Percentiles rank a stretch among this genome's conserved stretches.
These are phyloP conservation scores for Lecanicillium sp. DNA, from an alignment of 2,329 filamentous ascomycete genomes.

Conservation along the genomic window DNA sequence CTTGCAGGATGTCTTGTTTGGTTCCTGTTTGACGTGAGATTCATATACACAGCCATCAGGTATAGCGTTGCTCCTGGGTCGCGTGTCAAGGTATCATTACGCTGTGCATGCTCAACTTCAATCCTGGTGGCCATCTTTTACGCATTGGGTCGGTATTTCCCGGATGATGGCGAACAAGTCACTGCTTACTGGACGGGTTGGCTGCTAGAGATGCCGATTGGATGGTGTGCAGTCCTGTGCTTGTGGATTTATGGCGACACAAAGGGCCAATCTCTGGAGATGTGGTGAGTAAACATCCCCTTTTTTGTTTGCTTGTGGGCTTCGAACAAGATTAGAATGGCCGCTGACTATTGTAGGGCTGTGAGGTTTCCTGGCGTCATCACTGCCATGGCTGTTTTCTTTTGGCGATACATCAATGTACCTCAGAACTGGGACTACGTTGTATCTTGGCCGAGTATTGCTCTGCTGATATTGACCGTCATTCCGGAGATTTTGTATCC, in stretches of 20 bases:
- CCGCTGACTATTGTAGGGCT: background rate
- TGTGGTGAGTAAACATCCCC: constrained; percentile 4
- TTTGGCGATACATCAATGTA: constrained; percentile 7
- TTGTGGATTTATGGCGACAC: constrained; percentile 1
- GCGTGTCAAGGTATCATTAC: background rate
- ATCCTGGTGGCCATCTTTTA: background rate
- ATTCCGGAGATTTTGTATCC: constrained; percentile 5
- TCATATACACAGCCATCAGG: constrained; percentile 1
- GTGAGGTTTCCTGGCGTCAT: constrained; percentile 3
- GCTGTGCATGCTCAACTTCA: background rate
- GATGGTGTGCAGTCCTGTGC: constrained; percentile 1
- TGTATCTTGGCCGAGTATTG: constrained; percentile 4
- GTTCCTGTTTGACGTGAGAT: constrained; percentile 6
- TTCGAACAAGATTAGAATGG: background rate
- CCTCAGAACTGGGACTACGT: constrained; percentile 8
- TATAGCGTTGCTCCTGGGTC: constrained; percentile 1
- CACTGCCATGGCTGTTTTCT: constrained; percentile 4
- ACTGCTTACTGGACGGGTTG: constrained; percentile 8
- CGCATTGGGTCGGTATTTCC: background rate
- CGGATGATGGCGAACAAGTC: constrained; percentile 7
- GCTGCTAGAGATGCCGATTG: constrained; percentile 5
- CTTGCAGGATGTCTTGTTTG: constrained; percentile 3
- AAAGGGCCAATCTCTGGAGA: constrained; percentile 5
- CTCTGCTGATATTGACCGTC: constrained; percentile 2
- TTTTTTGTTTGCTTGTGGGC: background rate